phyloP scores from a whole-genome alignment of 2,329 filamentous ascomycete genomes.

The Bipolaris bicolor region DNA sequence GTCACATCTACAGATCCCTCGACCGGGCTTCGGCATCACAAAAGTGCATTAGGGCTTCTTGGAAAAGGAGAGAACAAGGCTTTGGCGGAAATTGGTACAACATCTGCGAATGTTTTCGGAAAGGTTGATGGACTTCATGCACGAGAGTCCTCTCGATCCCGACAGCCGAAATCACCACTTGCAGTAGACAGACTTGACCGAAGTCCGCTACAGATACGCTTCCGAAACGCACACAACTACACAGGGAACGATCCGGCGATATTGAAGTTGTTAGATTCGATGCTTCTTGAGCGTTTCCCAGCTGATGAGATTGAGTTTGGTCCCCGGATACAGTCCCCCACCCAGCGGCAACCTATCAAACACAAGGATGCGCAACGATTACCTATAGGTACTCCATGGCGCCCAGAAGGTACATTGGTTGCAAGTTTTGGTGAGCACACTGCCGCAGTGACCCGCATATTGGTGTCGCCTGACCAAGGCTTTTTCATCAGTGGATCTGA shows the following conservation, averaged over 20 bases:
- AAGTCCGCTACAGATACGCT: constrained; percentile 52
- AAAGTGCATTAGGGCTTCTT: constrained; percentile 66
- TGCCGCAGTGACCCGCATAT: constrained; percentile 79
- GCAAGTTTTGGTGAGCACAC: constrained; percentile 89
- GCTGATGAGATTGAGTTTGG: constrained; percentile 72
- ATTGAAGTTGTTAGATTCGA: constrained; percentile 74
- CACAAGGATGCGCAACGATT: constrained; percentile 59
- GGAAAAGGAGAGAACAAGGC: constrained; percentile 66
- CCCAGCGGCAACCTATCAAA: constrained; percentile 59
- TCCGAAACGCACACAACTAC: constrained; percentile 78
- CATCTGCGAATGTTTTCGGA: constrained; percentile 68
- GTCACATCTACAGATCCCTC: constrained; percentile 40
- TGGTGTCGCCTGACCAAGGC: constrained; percentile 84
- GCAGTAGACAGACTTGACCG: constrained; percentile 39
- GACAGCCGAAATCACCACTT: constrained; percentile 39
- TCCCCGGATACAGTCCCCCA: constrained; percentile 75
- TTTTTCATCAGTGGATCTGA: constrained; percentile 96
- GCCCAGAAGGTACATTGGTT: constrained; percentile 80
- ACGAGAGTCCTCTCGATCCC: constrained; percentile 40
- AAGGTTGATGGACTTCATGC: constrained; percentile 62
- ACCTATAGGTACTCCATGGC: constrained; percentile 70
- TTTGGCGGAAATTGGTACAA: constrained; percentile 68
- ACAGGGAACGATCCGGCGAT: constrained; percentile 73
- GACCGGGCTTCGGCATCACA: constrained; percentile 54
- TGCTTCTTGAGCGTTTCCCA: constrained; percentile 73